phyloP scores from a whole-genome alignment of 1,284 basidiomycete species.

The Sporisorium exsertum region DNA sequence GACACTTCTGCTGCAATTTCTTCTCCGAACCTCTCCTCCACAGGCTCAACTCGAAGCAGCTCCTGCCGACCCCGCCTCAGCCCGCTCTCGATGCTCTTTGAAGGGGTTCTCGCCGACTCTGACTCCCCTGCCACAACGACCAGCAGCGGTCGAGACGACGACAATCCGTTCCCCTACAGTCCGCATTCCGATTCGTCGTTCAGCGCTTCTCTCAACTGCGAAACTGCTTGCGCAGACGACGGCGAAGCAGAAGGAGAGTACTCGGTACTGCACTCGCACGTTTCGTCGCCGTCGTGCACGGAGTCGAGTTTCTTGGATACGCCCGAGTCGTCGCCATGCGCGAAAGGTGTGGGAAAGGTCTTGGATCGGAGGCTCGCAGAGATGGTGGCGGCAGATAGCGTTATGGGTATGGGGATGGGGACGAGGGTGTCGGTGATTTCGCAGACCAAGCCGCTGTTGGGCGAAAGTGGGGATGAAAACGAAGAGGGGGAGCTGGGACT shows the following conservation, averaged over 20 bases:
- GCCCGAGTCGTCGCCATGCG: neutral
- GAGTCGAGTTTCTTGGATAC: neutral
- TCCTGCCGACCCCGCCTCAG: neutral
- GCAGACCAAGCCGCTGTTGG: neutral
- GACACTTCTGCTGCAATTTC: no score
- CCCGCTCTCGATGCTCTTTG: constrained; percentile 36
- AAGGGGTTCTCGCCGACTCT: constrained; percentile 29
- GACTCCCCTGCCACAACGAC: neutral
- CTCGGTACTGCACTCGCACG: neutral
- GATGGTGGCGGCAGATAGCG: neutral
- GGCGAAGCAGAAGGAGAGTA: neutral
- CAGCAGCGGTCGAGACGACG: neutral
- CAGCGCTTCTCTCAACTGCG: no score
- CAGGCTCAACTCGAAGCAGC: neutral
- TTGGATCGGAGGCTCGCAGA: neutral
- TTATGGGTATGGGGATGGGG: no score
- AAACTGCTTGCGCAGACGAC: no score
- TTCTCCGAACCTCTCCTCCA: neutral
- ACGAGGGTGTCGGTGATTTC: neutral
- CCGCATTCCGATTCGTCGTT: neutral
- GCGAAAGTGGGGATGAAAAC: no score
- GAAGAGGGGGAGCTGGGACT: neutral
- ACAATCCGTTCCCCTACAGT: constrained; percentile 1
- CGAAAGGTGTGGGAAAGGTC: neutral
- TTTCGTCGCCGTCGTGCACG: neutral